phyloP scores from a whole-genome alignment of 768 basidiomycete genomes.

The Rhodotorula paludigena region DNA sequence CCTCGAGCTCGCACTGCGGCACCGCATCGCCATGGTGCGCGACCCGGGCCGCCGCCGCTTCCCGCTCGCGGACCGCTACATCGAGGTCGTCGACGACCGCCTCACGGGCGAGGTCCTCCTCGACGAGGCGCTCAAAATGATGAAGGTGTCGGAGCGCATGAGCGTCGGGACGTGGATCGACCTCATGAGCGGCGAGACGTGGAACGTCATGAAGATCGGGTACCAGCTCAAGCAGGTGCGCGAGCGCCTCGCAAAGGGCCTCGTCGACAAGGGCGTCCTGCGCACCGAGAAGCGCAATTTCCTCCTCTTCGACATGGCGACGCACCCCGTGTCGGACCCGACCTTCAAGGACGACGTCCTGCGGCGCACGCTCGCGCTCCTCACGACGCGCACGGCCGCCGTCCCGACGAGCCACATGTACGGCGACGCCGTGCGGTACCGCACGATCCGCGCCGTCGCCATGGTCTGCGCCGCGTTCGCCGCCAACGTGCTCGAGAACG shows the following conservation, averaged over 20 bases:
- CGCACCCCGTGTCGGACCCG: conserved; percentile 91
- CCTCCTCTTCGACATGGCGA: conserved; percentile 98
- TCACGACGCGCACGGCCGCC: conserved; percentile 75
- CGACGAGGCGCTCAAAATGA: conserved; percentile 93
- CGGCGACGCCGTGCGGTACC: conserved; percentile 62
- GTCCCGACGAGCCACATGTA: conserved; percentile 60
- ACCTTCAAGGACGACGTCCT: conserved; percentile 83
- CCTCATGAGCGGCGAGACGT: conserved; percentile 91
- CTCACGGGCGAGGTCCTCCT: conserved; percentile 94
- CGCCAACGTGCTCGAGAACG: conserved; percentile 91
- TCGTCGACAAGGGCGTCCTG: conserved; percentile 98
- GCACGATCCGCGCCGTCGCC: conserved; percentile 72
- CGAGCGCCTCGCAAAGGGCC: conserved; percentile 90
- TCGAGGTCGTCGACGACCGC: conserved; percentile 86
- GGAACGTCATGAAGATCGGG: conserved; percentile 99
- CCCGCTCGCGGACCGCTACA: conserved; percentile 71
- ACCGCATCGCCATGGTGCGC: conserved; percentile 82
- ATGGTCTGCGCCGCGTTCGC: conserved; percentile 89
- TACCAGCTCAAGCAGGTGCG: conserved; percentile 98
- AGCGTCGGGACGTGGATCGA: conserved; percentile 91
- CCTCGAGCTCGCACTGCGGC: conserved; percentile 89
- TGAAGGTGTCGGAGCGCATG: conserved; percentile 72
- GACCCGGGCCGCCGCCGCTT: conserved; percentile 72
- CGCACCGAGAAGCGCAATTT: conserved; percentile 99
- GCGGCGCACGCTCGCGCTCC: conserved; percentile 65